Base-by-base conservation (phyloP, 371 early-diverging fungal species). In the Fennellomyces sp. region DNA sequence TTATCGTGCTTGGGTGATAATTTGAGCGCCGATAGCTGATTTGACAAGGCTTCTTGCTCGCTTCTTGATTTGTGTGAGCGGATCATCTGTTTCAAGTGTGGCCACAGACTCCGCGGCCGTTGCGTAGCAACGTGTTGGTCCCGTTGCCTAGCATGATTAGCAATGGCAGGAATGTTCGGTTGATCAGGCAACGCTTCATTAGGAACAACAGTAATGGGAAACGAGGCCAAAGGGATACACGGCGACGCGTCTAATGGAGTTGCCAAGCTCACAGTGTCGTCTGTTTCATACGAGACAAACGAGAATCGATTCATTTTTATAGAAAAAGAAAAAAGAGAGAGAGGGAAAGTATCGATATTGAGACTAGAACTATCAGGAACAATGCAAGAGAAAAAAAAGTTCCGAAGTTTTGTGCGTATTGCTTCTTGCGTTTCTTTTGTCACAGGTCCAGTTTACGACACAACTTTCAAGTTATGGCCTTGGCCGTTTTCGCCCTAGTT, bases 221-320 rank as follows among this genome's bases (percentile, higher is more conserved):
- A 63, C 10, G 64, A 28, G 29, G 70, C 58, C 2, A 61, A 60
- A 10, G 67, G 70, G 25, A 58, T 62, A 36, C 61, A 63, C 17
- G 77, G 77, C 26, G 77, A 76, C 1, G 66, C 69, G 61, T 73
- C 73, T 33, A 73, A 41, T 29, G 77, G 77, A 7, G 77, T 76
- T 21, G 69, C 66, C 19, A 76, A 5, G 13, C 60, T 60, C 13
- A 57, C 52, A 23, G 65, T 76, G 51, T 76, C 77, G 35, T 76
- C 73, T 27, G 77, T 73, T 35, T 52, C 53, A 52, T 69, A 73
- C 15, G 77, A 76, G 15, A 58, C 45, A n/a, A 65, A 53, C 35
- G 77, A 73, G 56, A 70, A 62, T 19, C 76, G 72, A 52, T 30
- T 48, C 30, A 31, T 33, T 4, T 8, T 10, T 38, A 28, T 5